phyloP scores from a whole-genome alignment of 2,329 filamentous ascomycete species.

The Sporothrix brunneoviolacea region DNA sequence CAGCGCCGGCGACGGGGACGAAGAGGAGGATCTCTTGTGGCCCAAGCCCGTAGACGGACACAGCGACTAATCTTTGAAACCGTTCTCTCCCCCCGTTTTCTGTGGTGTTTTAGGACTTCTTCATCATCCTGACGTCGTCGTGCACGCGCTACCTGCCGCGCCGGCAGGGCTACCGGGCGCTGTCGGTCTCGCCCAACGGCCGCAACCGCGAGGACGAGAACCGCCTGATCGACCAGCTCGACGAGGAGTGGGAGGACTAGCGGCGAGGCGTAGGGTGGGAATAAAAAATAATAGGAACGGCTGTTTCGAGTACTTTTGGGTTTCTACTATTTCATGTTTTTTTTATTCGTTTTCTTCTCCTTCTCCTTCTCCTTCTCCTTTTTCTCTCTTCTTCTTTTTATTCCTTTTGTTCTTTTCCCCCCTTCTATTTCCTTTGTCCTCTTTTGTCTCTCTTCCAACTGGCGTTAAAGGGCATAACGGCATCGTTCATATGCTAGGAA shows the following conservation, averaged over 20 bases:
- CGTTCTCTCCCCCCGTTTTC: constrained; percentile 17
- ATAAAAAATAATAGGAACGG: not conserved
- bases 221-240: constrained; percentile 85
- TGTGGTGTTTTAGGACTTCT: constrained; percentile 45
- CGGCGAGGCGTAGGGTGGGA: not conserved
- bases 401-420: not conserved
- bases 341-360: not conserved
- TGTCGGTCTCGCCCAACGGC: constrained; percentile 49
- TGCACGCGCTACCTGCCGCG: constrained; percentile 60
- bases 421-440: no score
- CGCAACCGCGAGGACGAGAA: constrained; percentile 75
- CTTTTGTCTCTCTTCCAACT: no score
- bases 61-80: constrained; percentile 20
- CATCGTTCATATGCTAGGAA: no score
- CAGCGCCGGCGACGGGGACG: not conserved
- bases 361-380: not conserved
- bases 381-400: not conserved
- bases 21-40: constrained; percentile 1
- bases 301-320: constrained; percentile 6
- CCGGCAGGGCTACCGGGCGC: constrained; percentile 59
- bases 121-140: constrained; percentile 62
- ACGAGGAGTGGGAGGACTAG: constrained; percentile 84
- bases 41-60: constrained; percentile 1
- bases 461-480: no score
- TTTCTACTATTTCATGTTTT: not conserved